A percentile compares a stretch with the other conserved stretches of the same genome.
Evolutionary conservation across 2,329 filamentous ascomycete genomes (phyloP).

Genomic region (Cladosporium sp.): DNA sequence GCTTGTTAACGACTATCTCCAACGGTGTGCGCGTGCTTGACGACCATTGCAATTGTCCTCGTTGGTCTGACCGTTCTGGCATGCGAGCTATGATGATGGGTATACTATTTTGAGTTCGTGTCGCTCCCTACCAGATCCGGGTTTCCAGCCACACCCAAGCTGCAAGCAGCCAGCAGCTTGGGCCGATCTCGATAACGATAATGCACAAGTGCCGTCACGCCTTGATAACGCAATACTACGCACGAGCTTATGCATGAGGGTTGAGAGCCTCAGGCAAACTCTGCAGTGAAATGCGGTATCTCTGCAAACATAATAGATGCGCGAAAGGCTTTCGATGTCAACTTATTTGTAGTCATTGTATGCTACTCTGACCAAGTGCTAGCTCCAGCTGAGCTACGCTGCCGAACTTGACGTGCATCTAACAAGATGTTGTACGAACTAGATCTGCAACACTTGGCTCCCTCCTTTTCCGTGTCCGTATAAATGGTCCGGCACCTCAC

Average conservation of each 20-base stretch:
- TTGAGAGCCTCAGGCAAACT: not conserved
- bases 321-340: no score
- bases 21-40: no score
- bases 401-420: no score
- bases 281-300: not conserved
- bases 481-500: no score
- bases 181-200: slow-evolving; percentile 1
- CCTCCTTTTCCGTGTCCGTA: no score
- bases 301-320: no score
- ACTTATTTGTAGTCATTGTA: no score
- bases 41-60: not conserved
- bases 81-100: not conserved
- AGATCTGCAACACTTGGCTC: no score
- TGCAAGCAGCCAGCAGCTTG: not conserved
- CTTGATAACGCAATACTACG: not conserved
- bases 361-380: no score
- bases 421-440: no score
- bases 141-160: not conserved
- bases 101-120: not conserved
- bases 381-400: no score
- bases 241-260: not conserved
- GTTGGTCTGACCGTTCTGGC: not conserved
- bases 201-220: not conserved
- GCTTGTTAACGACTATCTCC: not conserved
- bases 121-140: not conserved